These are phyloP conservation scores for Apiotrichum montevideense DNA, from an alignment of 1,284 basidiomycete species.

Conservation along the genomic window DNA sequence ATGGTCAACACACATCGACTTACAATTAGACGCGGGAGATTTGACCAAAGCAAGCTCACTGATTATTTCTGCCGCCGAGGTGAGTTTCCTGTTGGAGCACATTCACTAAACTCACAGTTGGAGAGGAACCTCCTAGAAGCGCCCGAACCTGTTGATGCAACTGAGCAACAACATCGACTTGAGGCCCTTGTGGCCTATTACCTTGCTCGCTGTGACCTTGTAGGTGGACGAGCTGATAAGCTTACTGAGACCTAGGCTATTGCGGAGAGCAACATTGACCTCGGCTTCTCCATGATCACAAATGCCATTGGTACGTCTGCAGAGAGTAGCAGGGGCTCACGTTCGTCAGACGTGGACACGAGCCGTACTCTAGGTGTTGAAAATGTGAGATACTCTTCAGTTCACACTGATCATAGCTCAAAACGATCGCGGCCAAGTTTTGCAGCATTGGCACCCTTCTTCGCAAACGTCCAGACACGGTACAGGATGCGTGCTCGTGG, in stretches of 20 bases:
- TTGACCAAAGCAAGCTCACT: not conserved
- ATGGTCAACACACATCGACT: not conserved
- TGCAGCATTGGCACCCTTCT: not conserved
- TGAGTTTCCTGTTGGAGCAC: not conserved
- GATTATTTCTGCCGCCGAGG: slow-evolving; percentile 2
- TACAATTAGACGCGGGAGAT: slow-evolving; percentile 1
- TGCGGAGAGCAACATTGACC: not conserved
- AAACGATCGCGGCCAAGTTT: not conserved
- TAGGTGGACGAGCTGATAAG: not conserved
- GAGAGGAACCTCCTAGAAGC: not conserved
- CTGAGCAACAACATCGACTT: not conserved
- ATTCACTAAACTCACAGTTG: not conserved
- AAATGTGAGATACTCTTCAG: not conserved
- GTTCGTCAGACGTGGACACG: not conserved
- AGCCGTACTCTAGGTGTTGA: not conserved
- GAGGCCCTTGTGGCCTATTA: slow-evolving; percentile 2
- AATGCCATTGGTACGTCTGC: slow-evolving; percentile 1
- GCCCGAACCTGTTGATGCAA: not conserved
- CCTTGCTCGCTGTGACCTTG: slow-evolving; percentile 6
- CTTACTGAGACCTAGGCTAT: not conserved
- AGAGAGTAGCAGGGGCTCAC: not conserved
- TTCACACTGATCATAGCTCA: not conserved
- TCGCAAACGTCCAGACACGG: not conserved
- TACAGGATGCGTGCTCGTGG: slow-evolving; percentile 1
- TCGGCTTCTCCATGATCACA: slow-evolving; percentile 5